A percentile compares a stretch with the other conserved stretches of the same genome.
phyloP scores from a whole-genome alignment of 2,329 filamentous ascomycete species.

The Ceratocystis cubensis region DNA sequence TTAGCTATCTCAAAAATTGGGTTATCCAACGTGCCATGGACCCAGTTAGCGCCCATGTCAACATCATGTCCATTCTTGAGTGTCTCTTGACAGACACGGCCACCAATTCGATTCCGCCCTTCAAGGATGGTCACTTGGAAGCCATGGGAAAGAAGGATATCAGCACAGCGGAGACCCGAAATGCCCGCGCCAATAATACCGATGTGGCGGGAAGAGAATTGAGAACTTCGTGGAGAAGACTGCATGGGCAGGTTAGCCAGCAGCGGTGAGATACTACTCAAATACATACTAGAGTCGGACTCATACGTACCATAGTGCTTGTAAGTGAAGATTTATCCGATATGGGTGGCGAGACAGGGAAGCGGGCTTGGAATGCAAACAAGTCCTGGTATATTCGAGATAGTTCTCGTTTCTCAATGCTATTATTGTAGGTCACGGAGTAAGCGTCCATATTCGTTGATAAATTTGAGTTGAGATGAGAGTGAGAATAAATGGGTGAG shows the following conservation, averaged over 20 bases:
- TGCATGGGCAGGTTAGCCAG: background rate
- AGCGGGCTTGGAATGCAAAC: constrained; percentile 17
- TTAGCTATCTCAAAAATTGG: constrained; percentile 55
- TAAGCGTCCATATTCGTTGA: constrained; percentile 18
- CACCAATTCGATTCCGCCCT: constrained; percentile 53
- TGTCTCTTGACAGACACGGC: constrained; percentile 44
- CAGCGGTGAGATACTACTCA: background rate
- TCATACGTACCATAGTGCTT: constrained; percentile 14
- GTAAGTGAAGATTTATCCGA: constrained; percentile 12
- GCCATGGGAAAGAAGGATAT: constrained; percentile 51
- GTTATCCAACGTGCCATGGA: constrained; percentile 60
- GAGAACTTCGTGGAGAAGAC: constrained; percentile 7
- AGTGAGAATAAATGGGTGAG: background rate
- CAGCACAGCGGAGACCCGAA: constrained; percentile 57
- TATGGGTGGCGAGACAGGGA: constrained; percentile 1
- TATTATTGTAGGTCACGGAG: constrained; percentile 17
- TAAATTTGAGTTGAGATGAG: background rate
- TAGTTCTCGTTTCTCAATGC: constrained; percentile 12
- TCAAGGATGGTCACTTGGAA: constrained; percentile 58
- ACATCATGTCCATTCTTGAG: constrained; percentile 38
- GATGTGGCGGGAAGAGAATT: constrained; percentile 8
- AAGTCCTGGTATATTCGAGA: constrained; percentile 19
- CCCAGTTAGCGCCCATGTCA: constrained; percentile 67
- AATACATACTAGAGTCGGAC: background rate
- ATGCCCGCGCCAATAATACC: constrained; percentile 60